Percentiles rank a stretch among this genome's conserved stretches.
Conservation (phyloP, 345 rosid genomes). For the Euclidium syriacum region DNA sequence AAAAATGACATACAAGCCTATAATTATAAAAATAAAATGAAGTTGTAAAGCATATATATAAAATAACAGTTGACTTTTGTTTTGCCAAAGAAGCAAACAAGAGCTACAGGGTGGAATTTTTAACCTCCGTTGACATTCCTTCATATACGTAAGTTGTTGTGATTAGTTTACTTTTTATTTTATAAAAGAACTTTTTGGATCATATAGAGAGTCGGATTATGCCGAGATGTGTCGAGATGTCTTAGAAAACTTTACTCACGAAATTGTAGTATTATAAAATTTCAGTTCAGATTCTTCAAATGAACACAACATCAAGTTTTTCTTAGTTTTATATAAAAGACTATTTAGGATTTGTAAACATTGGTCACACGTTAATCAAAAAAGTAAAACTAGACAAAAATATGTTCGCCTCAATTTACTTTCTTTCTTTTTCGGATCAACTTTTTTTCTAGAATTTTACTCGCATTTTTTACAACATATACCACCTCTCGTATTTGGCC, state of each 20-base stretch:
- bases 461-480: too few relatives aligned
- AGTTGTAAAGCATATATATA: constrained; percentile 5
- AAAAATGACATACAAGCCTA: not conserved
- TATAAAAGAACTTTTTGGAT: not conserved
- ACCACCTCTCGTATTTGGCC: too few relatives aligned
- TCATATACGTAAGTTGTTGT: not conserved
- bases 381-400: too few relatives aligned
- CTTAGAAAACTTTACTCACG: not conserved
- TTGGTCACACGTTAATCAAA: too few relatives aligned
- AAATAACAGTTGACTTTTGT: constrained; percentile 28
- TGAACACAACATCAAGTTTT: too few relatives aligned
- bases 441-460: too few relatives aligned
- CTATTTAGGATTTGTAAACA: too few relatives aligned
- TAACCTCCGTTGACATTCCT: constrained; percentile 23
- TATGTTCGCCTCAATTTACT: too few relatives aligned
- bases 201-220: constrained; percentile 1
- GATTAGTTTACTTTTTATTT: not conserved
- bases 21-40: not conserved
- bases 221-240: not conserved
- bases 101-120: constrained; percentile 24
- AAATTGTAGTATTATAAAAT: too few relatives aligned
- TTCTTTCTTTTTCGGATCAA: too few relatives aligned
- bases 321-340: too few relatives aligned
- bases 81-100: constrained; percentile 24
- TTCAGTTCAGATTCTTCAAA: too few relatives aligned